Conservation (phyloP, 148 eudicot genomes). For the Agrostemma githago region DNA sequence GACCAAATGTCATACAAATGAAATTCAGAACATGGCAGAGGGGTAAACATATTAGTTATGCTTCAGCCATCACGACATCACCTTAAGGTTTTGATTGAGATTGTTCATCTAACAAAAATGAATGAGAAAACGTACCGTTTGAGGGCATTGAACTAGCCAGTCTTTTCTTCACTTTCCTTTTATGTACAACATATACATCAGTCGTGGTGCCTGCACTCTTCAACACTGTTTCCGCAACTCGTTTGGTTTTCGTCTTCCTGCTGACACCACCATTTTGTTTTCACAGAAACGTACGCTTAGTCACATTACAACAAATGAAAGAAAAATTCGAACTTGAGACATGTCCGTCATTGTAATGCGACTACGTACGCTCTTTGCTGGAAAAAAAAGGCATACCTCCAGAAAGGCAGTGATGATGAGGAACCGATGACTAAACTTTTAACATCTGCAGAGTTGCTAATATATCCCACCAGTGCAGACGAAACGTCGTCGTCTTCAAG, state of each 20-base stretch:
- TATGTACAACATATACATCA: constrained; percentile 52
- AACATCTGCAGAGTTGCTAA: constrained; percentile 31
- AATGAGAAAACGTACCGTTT: constrained; percentile 29
- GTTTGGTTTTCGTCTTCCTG: constrained; percentile 49
- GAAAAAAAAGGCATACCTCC: constrained; percentile 36
- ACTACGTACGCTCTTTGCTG: too few species aligned
- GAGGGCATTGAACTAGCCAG: constrained; percentile 34
- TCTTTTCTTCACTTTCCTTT: constrained; percentile 43
- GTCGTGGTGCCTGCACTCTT: constrained; percentile 50
- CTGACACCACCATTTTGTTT: neutral
- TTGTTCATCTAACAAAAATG: neutral
- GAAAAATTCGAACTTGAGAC: too few species aligned
- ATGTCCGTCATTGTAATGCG: too few species aligned
- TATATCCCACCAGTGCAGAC: constrained; percentile 43
- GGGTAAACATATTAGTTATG: too few species aligned
- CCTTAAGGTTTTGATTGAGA: too few species aligned
- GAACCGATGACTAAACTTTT: constrained; percentile 74
- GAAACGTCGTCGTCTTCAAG: constrained; percentile 67
- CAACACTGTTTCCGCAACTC: constrained; percentile 50
- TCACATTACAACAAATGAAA: too few species aligned
- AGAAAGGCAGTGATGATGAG: constrained; percentile 38
- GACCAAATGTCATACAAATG: too few species aligned
- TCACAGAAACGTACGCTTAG: too few species aligned
- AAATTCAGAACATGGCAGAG: too few species aligned
- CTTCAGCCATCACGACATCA: too few species aligned